These are phyloP conservation scores for Ceratocystis harringtonii DNA, from an alignment of 2,329 filamentous ascomycete genomes.

Conservation along the genomic window DNA sequence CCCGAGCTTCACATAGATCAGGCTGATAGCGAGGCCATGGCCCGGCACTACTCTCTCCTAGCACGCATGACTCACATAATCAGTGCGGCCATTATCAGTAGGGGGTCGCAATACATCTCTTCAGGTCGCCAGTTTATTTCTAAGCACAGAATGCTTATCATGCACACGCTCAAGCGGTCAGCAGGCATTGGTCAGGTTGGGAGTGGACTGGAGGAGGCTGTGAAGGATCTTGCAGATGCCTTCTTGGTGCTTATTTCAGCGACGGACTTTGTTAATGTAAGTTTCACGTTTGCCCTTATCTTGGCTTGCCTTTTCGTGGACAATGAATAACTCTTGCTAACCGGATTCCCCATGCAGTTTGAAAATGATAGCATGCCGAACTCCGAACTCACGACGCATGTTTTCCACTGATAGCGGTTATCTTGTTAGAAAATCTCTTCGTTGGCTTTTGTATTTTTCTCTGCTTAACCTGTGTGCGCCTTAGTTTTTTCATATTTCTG, in stretches of 20 bases:
- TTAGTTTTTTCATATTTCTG: neutral
- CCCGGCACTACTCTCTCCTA: slow-evolving; percentile 72
- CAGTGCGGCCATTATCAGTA: slow-evolving; percentile 62
- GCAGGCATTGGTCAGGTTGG: slow-evolving; percentile 49
- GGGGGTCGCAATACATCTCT: slow-evolving; percentile 67
- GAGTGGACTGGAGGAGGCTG: slow-evolving; percentile 40
- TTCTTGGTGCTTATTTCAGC: slow-evolving; percentile 71
- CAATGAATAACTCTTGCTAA: neutral
- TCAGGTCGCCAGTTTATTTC: slow-evolving; percentile 68
- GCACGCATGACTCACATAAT: slow-evolving; percentile 69
- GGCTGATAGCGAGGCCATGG: slow-evolving; percentile 53
- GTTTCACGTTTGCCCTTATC: slow-evolving; percentile 22
- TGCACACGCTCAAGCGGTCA: slow-evolving; percentile 79
- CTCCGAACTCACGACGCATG: slow-evolving; percentile 23
- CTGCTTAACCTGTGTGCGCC: neutral
- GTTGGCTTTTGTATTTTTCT: slow-evolving; percentile 1
- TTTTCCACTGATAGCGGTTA: slow-evolving; percentile 3
- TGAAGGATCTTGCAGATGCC: slow-evolving; percentile 68
- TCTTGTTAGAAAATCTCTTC: neutral
- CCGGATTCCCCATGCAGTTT: slow-evolving; percentile 22
- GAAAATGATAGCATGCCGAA: slow-evolving; percentile 28
- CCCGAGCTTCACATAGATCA: slow-evolving; percentile 72
- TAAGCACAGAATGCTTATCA: slow-evolving; percentile 69
- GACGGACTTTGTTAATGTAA: slow-evolving; percentile 74
- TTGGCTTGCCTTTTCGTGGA: neutral